Evolutionary conservation across 768 basidiomycete genomes (phyloP), one percentile per base, ranked within the genome.

Genomic region (Auriscalpium orientale): DNA sequence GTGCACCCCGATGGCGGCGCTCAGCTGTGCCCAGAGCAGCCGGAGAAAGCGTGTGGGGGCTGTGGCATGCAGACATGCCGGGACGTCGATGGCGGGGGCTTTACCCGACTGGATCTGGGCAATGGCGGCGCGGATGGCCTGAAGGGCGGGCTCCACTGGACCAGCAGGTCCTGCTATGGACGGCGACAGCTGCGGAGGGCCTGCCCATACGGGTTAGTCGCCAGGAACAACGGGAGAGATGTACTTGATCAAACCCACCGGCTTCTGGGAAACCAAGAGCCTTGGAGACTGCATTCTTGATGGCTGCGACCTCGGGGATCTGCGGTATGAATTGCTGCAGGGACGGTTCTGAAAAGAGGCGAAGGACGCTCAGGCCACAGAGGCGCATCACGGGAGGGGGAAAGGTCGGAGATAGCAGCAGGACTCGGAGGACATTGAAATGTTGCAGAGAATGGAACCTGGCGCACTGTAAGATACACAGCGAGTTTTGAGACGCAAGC

Each of bases 11-110:
- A 83, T 79, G 3, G 80, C 72, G 21, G 71, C 66, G 34, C 74
- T 68, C 35, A 89, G 69, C 64, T 89, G 86, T 13, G 73, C 71
- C 89, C 89, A 92, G n/a, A 91, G 72, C 1, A 79, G 63, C 22
- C 76, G 68, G 37, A 91, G 75, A 63, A 91, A 89, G 56, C 78
- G 76, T 8, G 79, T 76, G 4, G 86, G 82, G 4, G 81, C 70
- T 1, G 74, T 72, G 55, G 80, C 69, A 45, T 78, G 77, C n/a
- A 89, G 73, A 61, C 84, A 88, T 28, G 81, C 78, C 49, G 81
- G 76, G 38, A 91, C 73, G 62, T 91, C 85, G 52, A 92, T 72
- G 45, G 70, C 74, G 12, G 86, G 82, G 0, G 80, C 79, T 57
- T 84, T 87, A 47, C 82, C 82, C 15, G 81, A 73, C 37, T 81